A percentile compares a stretch with the other conserved stretches of the same genome.
Evolutionary conservation across 257 asterid genomes (phyloP).

Genomic region (Voacanga thouarsii): DNA sequence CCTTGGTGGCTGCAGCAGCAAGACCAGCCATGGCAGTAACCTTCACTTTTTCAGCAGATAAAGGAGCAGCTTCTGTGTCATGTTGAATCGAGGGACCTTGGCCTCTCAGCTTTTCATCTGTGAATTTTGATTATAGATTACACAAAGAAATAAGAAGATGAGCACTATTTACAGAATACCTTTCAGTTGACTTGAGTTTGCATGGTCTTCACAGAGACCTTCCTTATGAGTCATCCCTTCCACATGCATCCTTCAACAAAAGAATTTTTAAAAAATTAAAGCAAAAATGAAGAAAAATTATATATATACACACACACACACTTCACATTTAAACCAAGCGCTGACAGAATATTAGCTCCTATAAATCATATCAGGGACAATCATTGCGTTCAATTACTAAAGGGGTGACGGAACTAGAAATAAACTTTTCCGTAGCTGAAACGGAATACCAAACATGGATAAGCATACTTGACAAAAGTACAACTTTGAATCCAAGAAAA

Average conservation of each 20-base stretch:
- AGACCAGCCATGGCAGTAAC: constrained; percentile 94
- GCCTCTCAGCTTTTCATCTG: constrained; percentile 28
- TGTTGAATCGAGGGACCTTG: constrained; percentile 50
- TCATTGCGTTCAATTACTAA: not conserved
- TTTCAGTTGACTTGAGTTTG: constrained; percentile 36
- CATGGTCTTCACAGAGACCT: constrained; percentile 42
- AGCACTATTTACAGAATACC: constrained; percentile 29
- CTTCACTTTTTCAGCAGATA: constrained; percentile 62
- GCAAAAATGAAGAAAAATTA: no score
- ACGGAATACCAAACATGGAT: not conserved
- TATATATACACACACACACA: no score
- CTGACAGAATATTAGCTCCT: not conserved
- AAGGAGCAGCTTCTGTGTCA: constrained; percentile 48
- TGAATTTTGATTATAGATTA: constrained; percentile 10
- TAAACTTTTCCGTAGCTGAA: not conserved
- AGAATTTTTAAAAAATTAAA: no score
- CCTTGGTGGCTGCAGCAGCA: constrained; percentile 86
- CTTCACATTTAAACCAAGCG: not conserved
- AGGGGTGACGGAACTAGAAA: not conserved
- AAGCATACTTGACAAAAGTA: not conserved
- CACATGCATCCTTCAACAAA: constrained; percentile 21
- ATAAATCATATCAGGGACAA: not conserved
- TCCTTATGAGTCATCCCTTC: constrained; percentile 36
- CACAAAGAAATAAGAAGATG: constrained; percentile 10
- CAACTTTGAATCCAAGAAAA: not conserved